Base-by-base conservation (phyloP, 192 early-diverging fungal species). In the Spinellus fusiger region DNA sequence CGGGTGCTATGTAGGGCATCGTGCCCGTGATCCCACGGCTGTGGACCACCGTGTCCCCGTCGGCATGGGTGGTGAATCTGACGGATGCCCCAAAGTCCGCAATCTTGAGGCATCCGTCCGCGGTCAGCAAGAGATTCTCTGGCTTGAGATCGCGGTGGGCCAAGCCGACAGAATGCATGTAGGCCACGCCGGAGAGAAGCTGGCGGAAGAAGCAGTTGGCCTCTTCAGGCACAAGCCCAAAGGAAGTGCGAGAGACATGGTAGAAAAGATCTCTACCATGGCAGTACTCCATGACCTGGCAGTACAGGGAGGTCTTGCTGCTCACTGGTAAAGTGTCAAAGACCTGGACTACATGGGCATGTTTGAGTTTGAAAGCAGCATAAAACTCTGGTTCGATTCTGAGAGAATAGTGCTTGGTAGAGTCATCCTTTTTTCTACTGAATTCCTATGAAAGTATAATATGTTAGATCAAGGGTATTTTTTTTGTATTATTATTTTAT, bases 51-150 rank as follows among this genome's bases (percentile, higher is more conserved):
- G 29, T 48, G 46, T 34, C 34, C 33, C 47, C 35, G 40, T 33
- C 26, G 26, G 12, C 47, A 29, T 77, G 28, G 6, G 61, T 74
- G 47, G 83, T 72, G 79, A 98, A 98, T 12, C 95, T 93, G 59
- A 92, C 90, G 4, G 90, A 88, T 20, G 94, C 92, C 31, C 95
- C 95, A 84, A 98, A 98, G 78, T 98, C 95, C 1, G 94, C 92
- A 68, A 98, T 93, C 73, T 98, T 98, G 60, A 98, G 63, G 37
- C 82, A 84, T 60, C 86, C 85, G 22, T 78, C 69, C 0, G 70
- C 73, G 67, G 93, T 90, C 59, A 98, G 73, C 22, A 98, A 77
- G 37, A 96, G 62, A 77, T 98, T 98, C 73, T 98, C 84, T 23
- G 86, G 81, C 65, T 86, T 87, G 62, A 87, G 74, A 63, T 90